Evolutionary conservation across 2,329 filamentous ascomycete genomes (phyloP), one percentile per base, ranked within the genome.

Genomic region (Drechmeria coniospora): DNA sequence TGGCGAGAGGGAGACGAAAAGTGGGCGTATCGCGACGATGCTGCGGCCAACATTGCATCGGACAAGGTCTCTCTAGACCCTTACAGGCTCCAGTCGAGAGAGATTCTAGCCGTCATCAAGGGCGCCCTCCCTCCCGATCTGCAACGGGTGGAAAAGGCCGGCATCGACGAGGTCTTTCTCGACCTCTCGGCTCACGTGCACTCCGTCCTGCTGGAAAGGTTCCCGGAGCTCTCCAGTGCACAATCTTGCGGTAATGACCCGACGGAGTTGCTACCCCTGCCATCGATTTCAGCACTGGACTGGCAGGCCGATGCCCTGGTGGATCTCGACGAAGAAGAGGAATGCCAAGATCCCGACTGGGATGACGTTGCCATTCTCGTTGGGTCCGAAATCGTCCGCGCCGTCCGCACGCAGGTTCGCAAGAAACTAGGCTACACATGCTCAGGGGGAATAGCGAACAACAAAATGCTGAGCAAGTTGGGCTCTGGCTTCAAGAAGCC

Each of bases 61-160:
- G 79, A 94, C 50, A 98, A 98, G 54, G 90, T 95, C 21, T 92
- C 81, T 6, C 59, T 98, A 21, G 90, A 98, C 49, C 83, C 84
- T 8, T 98, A 95, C 53, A 70, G 90, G 20, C 63, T 81, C 17
- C 71, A 94, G 51, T 92, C 81, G 12, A 68, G 84, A 35, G 79
- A 68, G 54, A 94, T 95, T 32, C 50, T 95, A 41, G 68, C 73
- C 8, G 55, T 74, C 31, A 80, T 95, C 46, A 87, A 84, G 46
- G 77, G 79, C 4, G 59, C 61, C 19, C 54, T 94, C 24, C 78
- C 79, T 2, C 48, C 64, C 1, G 53, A 68, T 23, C 49, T 74
- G 35, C 79, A 83, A 47, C 73, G 65, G 42, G 72, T 94, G 24
- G 87, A 98, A 58, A 98, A 95, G 49, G 90, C 87, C 12, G 78